Base-by-base conservation (phyloP, 2,329 filamentous ascomycete genomes). In the Trichoderma atroviride region DNA sequence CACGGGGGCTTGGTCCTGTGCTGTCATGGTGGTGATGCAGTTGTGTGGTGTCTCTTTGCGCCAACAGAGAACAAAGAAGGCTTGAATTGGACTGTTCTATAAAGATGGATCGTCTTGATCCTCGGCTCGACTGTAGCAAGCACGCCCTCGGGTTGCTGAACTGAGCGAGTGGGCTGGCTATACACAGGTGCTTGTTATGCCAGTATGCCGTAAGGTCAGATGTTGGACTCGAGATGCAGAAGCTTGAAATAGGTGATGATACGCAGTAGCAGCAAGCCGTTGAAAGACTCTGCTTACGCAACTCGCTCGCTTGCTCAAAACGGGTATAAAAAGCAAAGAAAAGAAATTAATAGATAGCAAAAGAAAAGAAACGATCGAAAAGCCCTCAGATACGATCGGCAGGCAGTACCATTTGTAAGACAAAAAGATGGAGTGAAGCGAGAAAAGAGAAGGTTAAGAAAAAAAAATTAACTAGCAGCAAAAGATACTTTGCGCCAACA, bases 1-100 rank as follows among this genome's bases (percentile, higher is more conserved):
- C 22, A 87, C 81, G 0, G 86, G 84, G 33, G 75, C 72, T 35
- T 70, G 64, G 5, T 61, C 31, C 14, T 68, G 61, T 22, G 67
- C 43, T 47, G 63, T n/a, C 52, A 68, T 69, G 19, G 33, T 16
- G 68, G 31, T 24, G 56, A 9, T 43, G 29, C 10, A 29, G 52
- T 16, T 24, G 6, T 29, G 52, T 7, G 52, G 22, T 29, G 22
- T 29, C 14, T 14, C 37, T 62, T 64, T 65, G 62, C 62, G 62
- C 52, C 52, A 27, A 62, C n/a, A 29, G 24, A 19, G 22, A 29
- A 27, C 13, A 55, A 29, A 27, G n/a, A 22, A 52, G 24, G n/a
- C 40, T 43, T n/a, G 7, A 19, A n/a, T 4, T 43, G 19, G 40
- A 24, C 47, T 22, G 10, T 10, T 50, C 47, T 50, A 24, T 13